phyloP scores from a whole-genome alignment of 208 protist genomes.

The Porcisia hertigi region DNA sequence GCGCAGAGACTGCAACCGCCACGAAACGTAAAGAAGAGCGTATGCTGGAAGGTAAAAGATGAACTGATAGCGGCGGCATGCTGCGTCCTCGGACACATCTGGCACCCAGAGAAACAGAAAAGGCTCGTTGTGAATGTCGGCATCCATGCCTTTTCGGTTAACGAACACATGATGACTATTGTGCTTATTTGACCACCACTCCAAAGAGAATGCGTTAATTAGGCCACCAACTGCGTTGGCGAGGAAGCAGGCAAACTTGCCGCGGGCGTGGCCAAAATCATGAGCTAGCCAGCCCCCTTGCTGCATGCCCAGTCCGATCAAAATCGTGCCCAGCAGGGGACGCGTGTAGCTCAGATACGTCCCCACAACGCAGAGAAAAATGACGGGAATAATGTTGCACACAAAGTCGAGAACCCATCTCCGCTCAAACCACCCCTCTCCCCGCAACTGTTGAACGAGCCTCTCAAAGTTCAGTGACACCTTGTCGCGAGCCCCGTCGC shows the following conservation, averaged over 20 bases:
- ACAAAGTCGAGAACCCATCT: slow-evolving; percentile 69
- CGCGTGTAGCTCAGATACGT: slow-evolving; percentile 55
- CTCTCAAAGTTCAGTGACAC: slow-evolving; percentile 68
- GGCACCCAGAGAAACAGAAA: slow-evolving; percentile 72
- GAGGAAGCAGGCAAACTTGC: slow-evolving; percentile 50
- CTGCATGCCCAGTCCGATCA: slow-evolving; percentile 79
- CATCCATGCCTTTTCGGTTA: slow-evolving; percentile 70
- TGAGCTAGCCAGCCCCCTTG: slow-evolving; percentile 82
- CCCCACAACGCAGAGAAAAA: slow-evolving; percentile 58
- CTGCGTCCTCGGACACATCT: slow-evolving; percentile 50
- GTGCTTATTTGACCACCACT: slow-evolving; percentile 85
- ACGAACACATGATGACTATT: slow-evolving; percentile 84
- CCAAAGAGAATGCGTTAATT: slow-evolving; percentile 66
- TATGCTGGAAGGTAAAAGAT: slow-evolving; percentile 72
- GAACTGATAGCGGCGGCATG: slow-evolving; percentile 69
- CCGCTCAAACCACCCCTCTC: slow-evolving; percentile 66
- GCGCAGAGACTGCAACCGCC: slow-evolving; percentile 71
- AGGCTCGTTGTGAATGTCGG: slow-evolving; percentile 84
- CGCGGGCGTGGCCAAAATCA: slow-evolving; percentile 67
- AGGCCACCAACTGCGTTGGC: slow-evolving; percentile 47
- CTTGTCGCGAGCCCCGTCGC: slow-evolving; percentile 52
- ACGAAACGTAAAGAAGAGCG: slow-evolving; percentile 78
- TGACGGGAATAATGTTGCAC: slow-evolving; percentile 65
- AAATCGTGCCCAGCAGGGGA: slow-evolving; percentile 55
- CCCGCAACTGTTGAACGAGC: slow-evolving; percentile 57